phyloP scores from a whole-genome alignment of 78 protist genomes.

The Anaeramoeba flamelloides region DNA sequence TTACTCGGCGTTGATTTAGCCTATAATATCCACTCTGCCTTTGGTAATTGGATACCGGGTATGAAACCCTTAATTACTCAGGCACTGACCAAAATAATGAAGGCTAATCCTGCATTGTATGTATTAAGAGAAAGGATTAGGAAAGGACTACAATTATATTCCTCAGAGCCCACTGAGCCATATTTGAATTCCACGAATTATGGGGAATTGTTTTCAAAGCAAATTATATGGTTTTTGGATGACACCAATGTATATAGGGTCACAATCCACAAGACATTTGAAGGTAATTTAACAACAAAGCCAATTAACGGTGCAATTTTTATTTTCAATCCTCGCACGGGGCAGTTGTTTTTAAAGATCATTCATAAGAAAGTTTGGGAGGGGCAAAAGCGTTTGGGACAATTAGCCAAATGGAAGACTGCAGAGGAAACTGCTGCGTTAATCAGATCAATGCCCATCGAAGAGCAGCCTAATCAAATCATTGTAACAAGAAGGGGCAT shows the following conservation, averaged over 20 bases:
- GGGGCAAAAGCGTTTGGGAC: constrained; percentile 96
- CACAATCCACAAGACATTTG: constrained; percentile 90
- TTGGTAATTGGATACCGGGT: constrained; percentile 97
- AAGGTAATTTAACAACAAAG: constrained; percentile 69
- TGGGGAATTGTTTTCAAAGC: constrained; percentile 64
- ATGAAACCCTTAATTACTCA: constrained; percentile 63
- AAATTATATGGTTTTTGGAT: constrained; percentile 96
- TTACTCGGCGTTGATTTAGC: constrained; percentile 94
- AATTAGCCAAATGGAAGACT: constrained; percentile 91
- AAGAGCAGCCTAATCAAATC: constrained; percentile 98
- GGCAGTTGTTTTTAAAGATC: constrained; percentile 92
- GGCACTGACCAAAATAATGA: constrained; percentile 87
- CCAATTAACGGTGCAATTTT: constrained; percentile 99
- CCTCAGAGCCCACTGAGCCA: not conserved
- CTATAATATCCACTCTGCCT: constrained; percentile 82
- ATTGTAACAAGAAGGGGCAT: constrained; percentile 92
- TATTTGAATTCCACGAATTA: constrained; percentile 57
- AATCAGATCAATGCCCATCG: constrained; percentile 92
- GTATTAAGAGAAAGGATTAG: constrained; percentile 96
- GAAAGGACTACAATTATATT: constrained; percentile 86
- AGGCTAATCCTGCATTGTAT: constrained; percentile 88
- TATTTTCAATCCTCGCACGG: constrained; percentile 98
- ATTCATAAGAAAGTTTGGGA: constrained; percentile 97
- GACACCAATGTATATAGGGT: constrained; percentile 99
- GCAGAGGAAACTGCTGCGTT: constrained; percentile 96